Evolutionary conservation across 2,329 filamentous ascomycete species (phyloP).

Genomic region (Verticillium albo-atrum): DNA sequence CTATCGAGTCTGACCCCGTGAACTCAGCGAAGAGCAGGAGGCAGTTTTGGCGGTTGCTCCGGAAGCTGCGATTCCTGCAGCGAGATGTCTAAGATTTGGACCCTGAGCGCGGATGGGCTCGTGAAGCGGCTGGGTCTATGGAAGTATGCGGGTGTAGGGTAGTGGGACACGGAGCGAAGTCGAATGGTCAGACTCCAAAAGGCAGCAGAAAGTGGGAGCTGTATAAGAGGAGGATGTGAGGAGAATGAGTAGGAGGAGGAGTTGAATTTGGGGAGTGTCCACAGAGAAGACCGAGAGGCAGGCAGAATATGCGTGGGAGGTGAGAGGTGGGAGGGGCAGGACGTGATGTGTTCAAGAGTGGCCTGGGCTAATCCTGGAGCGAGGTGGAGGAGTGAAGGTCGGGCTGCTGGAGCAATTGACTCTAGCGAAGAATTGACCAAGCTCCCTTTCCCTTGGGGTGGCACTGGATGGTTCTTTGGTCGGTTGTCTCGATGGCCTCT

Average conservation of each 20-base stretch:
- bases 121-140: not conserved
- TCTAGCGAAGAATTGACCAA: not conserved
- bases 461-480: not conserved
- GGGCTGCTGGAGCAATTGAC: not conserved
- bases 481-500: not conserved
- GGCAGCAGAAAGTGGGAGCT: not conserved
- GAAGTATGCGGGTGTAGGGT: not conserved
- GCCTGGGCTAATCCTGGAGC: not conserved
- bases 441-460: not conserved
- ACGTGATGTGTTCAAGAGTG: not conserved
- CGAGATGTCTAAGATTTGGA: not conserved
- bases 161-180: not conserved
- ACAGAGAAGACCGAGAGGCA: not conserved
- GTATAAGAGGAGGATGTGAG: not conserved
- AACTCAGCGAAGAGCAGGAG: conserved; percentile 37
- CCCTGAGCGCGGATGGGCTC: not conserved
- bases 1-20: conserved; percentile 23
- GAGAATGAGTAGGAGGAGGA: not conserved
- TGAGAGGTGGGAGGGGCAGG: not conserved
- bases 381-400: not conserved
- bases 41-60: conserved; percentile 5
- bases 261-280: not conserved
- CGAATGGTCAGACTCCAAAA: not conserved
- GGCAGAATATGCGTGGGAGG: not conserved
- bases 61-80: not conserved